Evolutionary conservation across 1,284 basidiomycete species (phyloP), one percentile per base, ranked within the genome.

Genomic region (Leucoagaricus sp.): DNA sequence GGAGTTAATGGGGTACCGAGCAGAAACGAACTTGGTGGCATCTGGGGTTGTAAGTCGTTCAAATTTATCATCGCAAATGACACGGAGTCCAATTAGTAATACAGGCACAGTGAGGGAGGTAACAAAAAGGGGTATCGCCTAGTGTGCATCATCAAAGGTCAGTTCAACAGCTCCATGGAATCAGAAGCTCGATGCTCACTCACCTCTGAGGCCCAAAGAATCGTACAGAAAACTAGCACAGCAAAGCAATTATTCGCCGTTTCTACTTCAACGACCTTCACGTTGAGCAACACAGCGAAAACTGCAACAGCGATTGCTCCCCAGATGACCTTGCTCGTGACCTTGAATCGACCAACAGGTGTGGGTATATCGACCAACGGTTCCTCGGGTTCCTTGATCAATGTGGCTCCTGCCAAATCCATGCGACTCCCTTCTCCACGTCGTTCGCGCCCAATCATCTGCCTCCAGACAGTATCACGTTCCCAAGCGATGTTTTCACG

Each of bases 101-200:
- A 97, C 77, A 0, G 97, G 96, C 1, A 99, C 89, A 55, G 91
- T 78, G 59, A 93, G 87, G 1, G 94, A 96, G 0, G 97, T 99
- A 23, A 97, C 95, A 65, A 99, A 99, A 2, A 99, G 81, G 2
- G 96, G 96, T 52, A 99, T 95, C 19, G 95, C 95, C 91, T 94
- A 40, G 47, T 19, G 17, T 17, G 57, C 33, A 46, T 3, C 5
- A 51, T 38, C 38, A 10, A 7, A 36, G 15, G 7, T 36, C 5
- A 26, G n/a, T 23, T 46, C n/a, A 25, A 9, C 19, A 42, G 44
- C 40, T 5, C 40, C 7, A 42, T 36, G 21, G 13, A 9, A 2
- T 28, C 12, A 38, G 17, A 23, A 23, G 31, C 41, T 13, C 7
- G 7, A 28, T 12, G 44, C 33, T 25, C 25, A 70, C 79, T 58